A percentile compares a stretch with the other conserved stretches of the same genome.
These are phyloP conservation scores for Microbotryum lychnidis-dioicae DNA, from an alignment of 1,284 basidiomycete species.

Conservation along the genomic window DNA sequence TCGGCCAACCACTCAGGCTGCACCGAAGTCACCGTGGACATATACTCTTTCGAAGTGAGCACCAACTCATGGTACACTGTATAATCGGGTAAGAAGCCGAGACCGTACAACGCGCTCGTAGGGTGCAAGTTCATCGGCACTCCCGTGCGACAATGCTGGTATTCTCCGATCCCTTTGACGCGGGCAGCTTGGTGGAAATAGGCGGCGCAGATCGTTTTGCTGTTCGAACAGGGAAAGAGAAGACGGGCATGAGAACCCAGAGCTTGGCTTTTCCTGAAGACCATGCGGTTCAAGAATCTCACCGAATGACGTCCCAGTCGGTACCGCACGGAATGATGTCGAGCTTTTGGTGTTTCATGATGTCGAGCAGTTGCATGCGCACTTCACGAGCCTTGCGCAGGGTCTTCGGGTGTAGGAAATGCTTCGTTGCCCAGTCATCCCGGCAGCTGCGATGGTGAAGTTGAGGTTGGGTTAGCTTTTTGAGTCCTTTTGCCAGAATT, in stretches of 20 bases:
- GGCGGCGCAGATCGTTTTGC: constrained; percentile 94
- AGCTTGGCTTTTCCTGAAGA: neutral
- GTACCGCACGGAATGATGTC: constrained; percentile 79
- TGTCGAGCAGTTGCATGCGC: constrained; percentile 91
- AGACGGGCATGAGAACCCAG: constrained; percentile 22
- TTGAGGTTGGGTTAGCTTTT: neutral
- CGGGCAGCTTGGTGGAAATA: constrained; percentile 99
- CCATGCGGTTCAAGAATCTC: constrained; percentile 12
- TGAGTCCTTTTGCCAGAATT: neutral
- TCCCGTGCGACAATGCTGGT: constrained; percentile 94
- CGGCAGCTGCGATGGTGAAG: constrained; percentile 52
- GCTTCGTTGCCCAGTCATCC: constrained; percentile 87
- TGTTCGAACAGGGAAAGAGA: constrained; percentile 37
- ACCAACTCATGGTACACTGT: constrained; percentile 92
- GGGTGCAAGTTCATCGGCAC: constrained; percentile 87
- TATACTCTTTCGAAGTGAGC: constrained; percentile 84
- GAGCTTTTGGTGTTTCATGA: constrained; percentile 98
- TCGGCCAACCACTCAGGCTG: constrained; percentile 83
- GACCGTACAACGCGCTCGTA: constrained; percentile 88
- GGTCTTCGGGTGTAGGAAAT: constrained; percentile 94
- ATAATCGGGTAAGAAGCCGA: constrained; percentile 89
- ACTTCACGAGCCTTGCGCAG: constrained; percentile 93
- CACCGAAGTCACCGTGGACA: constrained; percentile 92
- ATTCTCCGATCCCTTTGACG: constrained; percentile 97
- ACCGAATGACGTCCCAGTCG: constrained; percentile 90